phyloP scores from a whole-genome alignment of 2,329 filamentous ascomycete species.

The Sarocladium oryzae region DNA sequence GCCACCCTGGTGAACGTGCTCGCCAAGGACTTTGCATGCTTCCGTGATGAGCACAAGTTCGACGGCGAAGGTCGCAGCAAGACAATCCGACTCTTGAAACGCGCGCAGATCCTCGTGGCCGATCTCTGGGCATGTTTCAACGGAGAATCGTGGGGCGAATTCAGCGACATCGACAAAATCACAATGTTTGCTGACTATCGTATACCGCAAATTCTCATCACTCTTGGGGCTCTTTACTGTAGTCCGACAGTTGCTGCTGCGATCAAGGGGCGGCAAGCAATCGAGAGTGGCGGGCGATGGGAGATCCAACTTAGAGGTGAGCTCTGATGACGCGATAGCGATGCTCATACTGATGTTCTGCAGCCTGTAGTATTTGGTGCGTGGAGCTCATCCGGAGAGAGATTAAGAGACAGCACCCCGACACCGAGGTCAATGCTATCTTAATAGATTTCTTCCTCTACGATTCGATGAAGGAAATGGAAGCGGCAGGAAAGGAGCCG shows the following conservation, averaged over 20 bases:
- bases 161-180: conserved; percentile 86
- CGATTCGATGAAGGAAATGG: conserved; percentile 83
- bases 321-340: conserved; percentile 12
- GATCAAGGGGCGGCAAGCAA: conserved; percentile 56
- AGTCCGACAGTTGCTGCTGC: conserved; percentile 70
- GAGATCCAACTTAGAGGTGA: conserved; percentile 81
- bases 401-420: conserved; percentile 67
- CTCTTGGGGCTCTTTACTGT: conserved; percentile 75
- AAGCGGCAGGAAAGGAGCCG: conserved; percentile 52
- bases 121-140: conserved; percentile 96
- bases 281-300: conserved; percentile 68
- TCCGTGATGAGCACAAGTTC: conserved; percentile 73
- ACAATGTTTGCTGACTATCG: conserved; percentile 99
- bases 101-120: conserved; percentile 91
- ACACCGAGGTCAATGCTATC: conserved; percentile 73
- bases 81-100: conserved; percentile 77
- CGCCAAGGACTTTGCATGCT: conserved; percentile 74
- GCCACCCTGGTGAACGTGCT: conserved; percentile 81
- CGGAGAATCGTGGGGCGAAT: conserved; percentile 69
- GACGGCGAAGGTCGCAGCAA: conserved; percentile 53
- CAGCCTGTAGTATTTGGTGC: conserved; percentile 90
- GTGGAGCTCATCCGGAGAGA: conserved; percentile 82
- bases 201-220: conserved; percentile 86
- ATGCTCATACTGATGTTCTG: conserved; percentile 1
- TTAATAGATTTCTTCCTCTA: conserved; percentile 97